Evolutionary conservation across 2,329 filamentous ascomycete species (phyloP), one percentile per base, ranked within the genome.

Genomic region (Fonsecaea erecta): DNA sequence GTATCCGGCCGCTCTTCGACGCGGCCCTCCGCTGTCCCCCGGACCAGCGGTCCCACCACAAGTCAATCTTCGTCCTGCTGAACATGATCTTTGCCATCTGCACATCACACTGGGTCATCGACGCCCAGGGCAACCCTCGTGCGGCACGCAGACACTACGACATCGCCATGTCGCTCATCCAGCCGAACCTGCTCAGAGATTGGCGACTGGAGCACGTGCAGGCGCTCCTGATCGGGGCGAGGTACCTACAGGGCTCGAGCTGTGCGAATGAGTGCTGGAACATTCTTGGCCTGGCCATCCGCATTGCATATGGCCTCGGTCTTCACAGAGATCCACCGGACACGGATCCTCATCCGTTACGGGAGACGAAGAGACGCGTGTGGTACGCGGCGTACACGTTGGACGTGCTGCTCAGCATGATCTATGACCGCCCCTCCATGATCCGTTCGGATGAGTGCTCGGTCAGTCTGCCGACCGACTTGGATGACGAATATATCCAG

Each of bases 231-330:
- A 53, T 53, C 14, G 51, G 51, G 9, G 51, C 51, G 16, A 53
- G 51, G 30, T 53, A 53, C 16, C 26, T 53, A 2, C 51, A 53
- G 26, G 51, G 51, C 28, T 53, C 51, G 6, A 53, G 28, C 51
- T 53, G 51, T 32, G 51, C 51, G 3, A 32, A 53, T 32, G 51
- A 53, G 30, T 53, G 51, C 51, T 53, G 51, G 51, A 53, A 53
- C 26, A 32, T 53, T 30, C 51, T 53, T 8, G 51, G 51, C 21
- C 51, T 53, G 21, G 51, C 51, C 6, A 53, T 53, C 26, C 9
- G 51, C 2, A 53, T 53, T 8, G 51, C 51, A 7, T 53, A 53
- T n/a, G 51, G 51, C 12, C 26, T 53, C 6, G 16, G 51, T 7
- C 51, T 53, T 2, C 51, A 53, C n/a, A 53, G 30, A 30, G 51